Conservation (phyloP, 106 monocot species). For the Phalaenopsis equestris region DNA sequence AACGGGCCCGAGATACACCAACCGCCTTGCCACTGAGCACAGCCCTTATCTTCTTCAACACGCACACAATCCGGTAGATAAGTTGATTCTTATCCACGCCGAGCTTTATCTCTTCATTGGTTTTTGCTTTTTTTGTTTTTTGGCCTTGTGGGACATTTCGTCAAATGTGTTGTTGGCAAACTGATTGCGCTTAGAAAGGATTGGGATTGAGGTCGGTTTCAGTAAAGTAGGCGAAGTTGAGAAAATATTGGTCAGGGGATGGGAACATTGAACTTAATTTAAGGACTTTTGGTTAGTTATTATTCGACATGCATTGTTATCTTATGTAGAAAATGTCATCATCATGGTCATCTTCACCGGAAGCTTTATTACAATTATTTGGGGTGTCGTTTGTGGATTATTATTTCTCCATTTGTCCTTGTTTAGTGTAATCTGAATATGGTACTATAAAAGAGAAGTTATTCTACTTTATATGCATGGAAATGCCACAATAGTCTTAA, state of each 20-base stretch:
- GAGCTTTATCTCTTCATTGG: not conserved
- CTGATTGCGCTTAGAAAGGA: not conserved
- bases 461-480: not conserved
- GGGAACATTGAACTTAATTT: no score
- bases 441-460: not conserved
- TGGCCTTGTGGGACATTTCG: not conserved
- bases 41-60: constrained; percentile 98
- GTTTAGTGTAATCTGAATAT: not conserved
- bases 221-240: no score
- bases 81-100: no score
- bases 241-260: no score
- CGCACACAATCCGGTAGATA: constrained; percentile 80
- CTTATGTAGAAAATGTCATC: not conserved
- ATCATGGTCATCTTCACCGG: not conserved
- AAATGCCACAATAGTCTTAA: not conserved
- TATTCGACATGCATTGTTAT: no score
- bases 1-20: constrained; percentile 32
- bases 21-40: constrained; percentile 81
- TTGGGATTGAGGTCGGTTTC: not conserved
- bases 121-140: not conserved
- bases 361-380: not conserved
- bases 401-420: not conserved
- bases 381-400: not conserved
- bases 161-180: not conserved
- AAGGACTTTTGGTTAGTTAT: no score